Conservation (phyloP, 148 eudicot species). For the Rhododendron ovatum region DNA sequence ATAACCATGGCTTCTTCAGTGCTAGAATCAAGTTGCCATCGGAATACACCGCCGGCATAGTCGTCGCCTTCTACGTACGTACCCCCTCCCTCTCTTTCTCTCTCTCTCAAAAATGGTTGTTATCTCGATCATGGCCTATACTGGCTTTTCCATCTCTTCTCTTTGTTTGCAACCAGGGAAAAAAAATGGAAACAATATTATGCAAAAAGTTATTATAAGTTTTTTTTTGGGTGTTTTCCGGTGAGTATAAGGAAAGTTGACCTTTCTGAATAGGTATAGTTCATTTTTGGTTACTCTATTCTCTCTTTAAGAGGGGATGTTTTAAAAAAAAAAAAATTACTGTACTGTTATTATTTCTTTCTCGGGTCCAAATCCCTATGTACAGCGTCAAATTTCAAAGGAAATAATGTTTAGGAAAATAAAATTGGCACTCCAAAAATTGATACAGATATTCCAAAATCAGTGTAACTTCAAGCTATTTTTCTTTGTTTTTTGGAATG, state of each 20-base stretch:
- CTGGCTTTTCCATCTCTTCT: neutral
- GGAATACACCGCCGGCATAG: conserved; percentile 50
- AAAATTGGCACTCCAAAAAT: no score
- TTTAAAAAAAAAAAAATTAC: no score
- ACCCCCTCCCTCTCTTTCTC: neutral
- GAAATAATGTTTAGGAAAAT: neutral
- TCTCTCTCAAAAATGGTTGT: neutral
- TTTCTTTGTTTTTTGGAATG: no score
- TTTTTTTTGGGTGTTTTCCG: neutral
- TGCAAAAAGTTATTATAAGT: neutral
- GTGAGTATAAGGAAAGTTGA: neutral
- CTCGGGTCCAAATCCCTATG: neutral
- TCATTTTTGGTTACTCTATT: neutral
- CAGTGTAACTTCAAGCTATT: no score
- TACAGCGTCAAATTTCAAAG: neutral
- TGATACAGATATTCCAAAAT: no score
- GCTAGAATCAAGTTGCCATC: conserved; percentile 51
- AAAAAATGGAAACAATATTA: neutral
- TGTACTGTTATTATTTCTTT: neutral
- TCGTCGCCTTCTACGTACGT: conserved; percentile 52
- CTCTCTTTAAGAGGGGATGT: neutral
- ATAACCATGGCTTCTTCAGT: conserved; percentile 53
- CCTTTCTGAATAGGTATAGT: neutral
- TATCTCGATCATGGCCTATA: neutral
- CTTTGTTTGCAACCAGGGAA: neutral